These are phyloP conservation scores for Colletotrichum cereale DNA, from an alignment of 2,329 filamentous ascomycete genomes.

Conservation along the genomic window DNA sequence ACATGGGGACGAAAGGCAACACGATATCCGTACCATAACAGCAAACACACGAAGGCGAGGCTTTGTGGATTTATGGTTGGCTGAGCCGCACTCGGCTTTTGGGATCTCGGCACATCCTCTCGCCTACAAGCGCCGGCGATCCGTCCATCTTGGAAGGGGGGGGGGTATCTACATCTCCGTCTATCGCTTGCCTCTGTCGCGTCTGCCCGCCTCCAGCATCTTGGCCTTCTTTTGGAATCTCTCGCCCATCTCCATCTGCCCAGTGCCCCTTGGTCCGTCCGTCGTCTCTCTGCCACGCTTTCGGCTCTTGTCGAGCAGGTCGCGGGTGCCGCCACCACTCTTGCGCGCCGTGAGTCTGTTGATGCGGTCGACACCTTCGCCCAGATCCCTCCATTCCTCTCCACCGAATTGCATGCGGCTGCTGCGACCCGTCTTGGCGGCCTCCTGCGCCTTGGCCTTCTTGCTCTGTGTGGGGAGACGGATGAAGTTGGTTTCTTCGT, in stretches of 20 bases:
- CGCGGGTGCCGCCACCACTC: conserved; percentile 66
- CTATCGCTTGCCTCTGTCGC: conserved; percentile 59
- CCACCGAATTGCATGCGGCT: conserved; percentile 81
- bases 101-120: conserved; percentile 19
- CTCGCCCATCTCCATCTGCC: conserved; percentile 75
- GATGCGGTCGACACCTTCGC: conserved; percentile 88
- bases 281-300: conserved; percentile 79
- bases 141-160: background rate
- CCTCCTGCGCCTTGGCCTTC: conserved; percentile 81
- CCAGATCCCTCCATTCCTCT: conserved; percentile 91
- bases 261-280: conserved; percentile 78
- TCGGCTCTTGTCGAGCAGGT: conserved; percentile 83
- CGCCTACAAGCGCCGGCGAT: background rate
- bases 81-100: background rate
- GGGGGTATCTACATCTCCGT: conserved; percentile 23
- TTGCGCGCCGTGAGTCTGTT: conserved; percentile 83
- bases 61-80: background rate
- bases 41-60: background rate
- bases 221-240: conserved; percentile 79
- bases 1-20: background rate
- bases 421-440: conserved; percentile 61
- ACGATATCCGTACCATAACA: background rate
- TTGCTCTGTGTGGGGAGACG: conserved; percentile 89
- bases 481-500: conserved; percentile 93
- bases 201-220: conserved; percentile 61